Base-by-base conservation (phyloP, 306 rosid species). In the Hippophae gyantsensis region DNA sequence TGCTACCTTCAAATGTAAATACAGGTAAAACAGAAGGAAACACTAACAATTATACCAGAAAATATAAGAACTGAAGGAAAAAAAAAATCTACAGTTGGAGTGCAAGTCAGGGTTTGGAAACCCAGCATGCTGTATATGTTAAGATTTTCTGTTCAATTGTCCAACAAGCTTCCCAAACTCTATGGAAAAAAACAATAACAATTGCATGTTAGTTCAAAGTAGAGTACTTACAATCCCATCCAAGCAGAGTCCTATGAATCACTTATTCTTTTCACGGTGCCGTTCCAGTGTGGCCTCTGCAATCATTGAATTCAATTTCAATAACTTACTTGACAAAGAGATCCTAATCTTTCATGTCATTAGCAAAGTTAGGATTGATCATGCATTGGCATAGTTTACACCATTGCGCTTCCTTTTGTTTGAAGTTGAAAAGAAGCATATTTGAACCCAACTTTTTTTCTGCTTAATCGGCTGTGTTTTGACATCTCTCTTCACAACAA, bases 371-470 rank as follows among this genome's bases (percentile, higher is more conserved):
- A 32, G 38, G 53, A 45, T 46, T 26, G 50, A 70, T 87, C 80
- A 84, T 65, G 87, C 70, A 74, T 74, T 77, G 72, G 75, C 69
- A 65, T 77, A 67, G 74, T 75, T 79, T 52, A 51, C 71, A 43
- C 79, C 80, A 48, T 73, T 71, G 12, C 90, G 82, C 76, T 88
- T 83, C 75, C 96, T 81, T 82, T 81, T 85, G 87, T 79, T 88
- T 61, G 87, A 76, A 62, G 64, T 77, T 13, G 84, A 79, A 76
- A 76, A 79, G 83, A 69, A 85, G 78, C 94, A 82, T 49, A 75
- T 82, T 64, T 79, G 84, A 69, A 79, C 79, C 96, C 96, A 88
- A 60, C 85, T 75, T 71, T 80, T 89, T 61, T 82, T 85, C 76
- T 79, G 83, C 89, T 74, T 78, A 26, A 67, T 73, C 42, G 82